Base-by-base conservation (phyloP, 2,329 filamentous ascomycete species). In the Ceratocystis albifundus region DNA sequence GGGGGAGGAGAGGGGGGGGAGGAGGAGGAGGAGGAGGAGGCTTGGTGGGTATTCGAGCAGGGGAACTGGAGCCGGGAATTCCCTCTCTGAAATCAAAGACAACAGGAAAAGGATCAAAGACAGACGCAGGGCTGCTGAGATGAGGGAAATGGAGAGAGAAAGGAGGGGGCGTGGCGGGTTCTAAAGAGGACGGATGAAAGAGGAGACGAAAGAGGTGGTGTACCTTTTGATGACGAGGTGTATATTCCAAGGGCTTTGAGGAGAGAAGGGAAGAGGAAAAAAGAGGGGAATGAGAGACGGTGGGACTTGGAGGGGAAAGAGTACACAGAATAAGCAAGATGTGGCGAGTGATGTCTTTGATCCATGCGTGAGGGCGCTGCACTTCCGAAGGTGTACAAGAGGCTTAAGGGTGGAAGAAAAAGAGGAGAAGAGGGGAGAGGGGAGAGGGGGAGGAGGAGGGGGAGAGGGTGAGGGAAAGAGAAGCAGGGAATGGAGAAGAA, bases 321-420 rank as follows among this genome's bases (percentile, higher is more conserved):
- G 41, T 59, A 53, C 25, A 61, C 44, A 61, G 15, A 44, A 61
- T 44, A 32, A 62, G 59, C 46, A 66, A 55, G 65, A 66, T 66
- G 65, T 66, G 59, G 59, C 65, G 44, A 62, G 65, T 15, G 25
- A 36, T 66, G 65, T 66, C 57, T 66, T 41, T 48, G 28, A 66
- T 44, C 46, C 30, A 61, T 65, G 50, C 45, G 30, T 22, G 28
- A 57, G 50, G 63, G 63, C n/a, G 63, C 55, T 65, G 46, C 48
- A 59, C 55, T 65, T 30, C 50, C 30, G 20, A 41, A 25, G 25
- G 17, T 32, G 22, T 65, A 65, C 50, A 65, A 41, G 46, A 62
- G 25, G 20, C 22, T 17, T 22, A 8, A 48, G 25, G 57, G 57
- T 20, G 28, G 28, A 15, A 61, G 30, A 32, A 22, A 32, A 20